Evolutionary conservation across 2,329 filamentous ascomycete genomes (phyloP).

Genomic region (Cercospora sp.): DNA sequence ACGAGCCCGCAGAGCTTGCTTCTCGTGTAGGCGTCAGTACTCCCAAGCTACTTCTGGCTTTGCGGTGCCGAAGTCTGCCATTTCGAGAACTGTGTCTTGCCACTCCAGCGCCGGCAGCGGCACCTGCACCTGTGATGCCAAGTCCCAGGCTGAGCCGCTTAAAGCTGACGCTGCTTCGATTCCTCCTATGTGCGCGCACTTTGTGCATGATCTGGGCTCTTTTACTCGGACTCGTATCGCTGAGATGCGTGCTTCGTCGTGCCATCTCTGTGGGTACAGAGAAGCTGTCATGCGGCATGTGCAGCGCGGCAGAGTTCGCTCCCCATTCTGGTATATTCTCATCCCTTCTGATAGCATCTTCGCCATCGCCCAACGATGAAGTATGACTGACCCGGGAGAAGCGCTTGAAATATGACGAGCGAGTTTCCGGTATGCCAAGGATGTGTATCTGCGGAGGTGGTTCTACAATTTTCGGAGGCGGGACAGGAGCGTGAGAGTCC

Average conservation of each 20-base stretch:
- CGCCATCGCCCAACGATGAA: conserved; percentile 43
- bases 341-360: conserved; percentile 42
- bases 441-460: conserved; percentile 44
- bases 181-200: conserved; percentile 35
- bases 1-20: conserved; percentile 41
- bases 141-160: conserved; percentile 31
- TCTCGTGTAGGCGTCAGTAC: conserved; percentile 34
- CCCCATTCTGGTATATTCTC: conserved; percentile 45
- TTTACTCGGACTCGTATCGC: conserved; percentile 33
- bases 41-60: conserved; percentile 28
- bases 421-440: conserved; percentile 28
- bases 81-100: conserved; percentile 10
- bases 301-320: conserved; percentile 38
- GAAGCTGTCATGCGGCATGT: conserved; percentile 47
- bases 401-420: conserved; percentile 33
- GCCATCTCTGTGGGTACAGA: conserved; percentile 45
- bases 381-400: conserved; percentile 40
- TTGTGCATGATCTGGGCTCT: conserved; percentile 29
- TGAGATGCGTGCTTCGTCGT: conserved; percentile 37
- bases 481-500: conserved; percentile 14
- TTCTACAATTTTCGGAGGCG: conserved; percentile 28
- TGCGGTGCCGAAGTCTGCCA: conserved; percentile 19
- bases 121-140: conserved; percentile 29
- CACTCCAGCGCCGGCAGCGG: conserved; percentile 2
- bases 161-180: conserved; percentile 28